Evolutionary conservation across 306 rosid species (phyloP).

Genomic region (Glycine latifolia): DNA sequence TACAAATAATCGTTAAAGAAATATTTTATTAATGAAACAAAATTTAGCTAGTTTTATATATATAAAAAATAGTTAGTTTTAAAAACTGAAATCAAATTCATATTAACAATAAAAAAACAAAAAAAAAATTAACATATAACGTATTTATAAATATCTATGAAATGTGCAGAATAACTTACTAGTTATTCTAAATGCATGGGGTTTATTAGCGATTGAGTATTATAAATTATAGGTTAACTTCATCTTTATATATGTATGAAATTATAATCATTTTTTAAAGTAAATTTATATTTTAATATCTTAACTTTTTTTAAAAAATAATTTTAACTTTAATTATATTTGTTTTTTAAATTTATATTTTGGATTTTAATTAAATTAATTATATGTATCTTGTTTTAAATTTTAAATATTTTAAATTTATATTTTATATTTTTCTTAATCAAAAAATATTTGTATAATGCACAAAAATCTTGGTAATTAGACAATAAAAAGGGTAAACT

Average conservation of each 20-base stretch:
- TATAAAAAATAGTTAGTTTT: no score
- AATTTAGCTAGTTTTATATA: no score
- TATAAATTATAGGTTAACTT: background rate
- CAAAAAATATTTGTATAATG: background rate
- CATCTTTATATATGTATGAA: background rate
- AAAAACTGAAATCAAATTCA: no score
- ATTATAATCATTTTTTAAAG: background rate
- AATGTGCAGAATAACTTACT: background rate
- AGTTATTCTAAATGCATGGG: background rate
- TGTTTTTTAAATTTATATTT: background rate
- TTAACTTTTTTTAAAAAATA: background rate
- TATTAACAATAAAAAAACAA: no score
- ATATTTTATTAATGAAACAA: no score
- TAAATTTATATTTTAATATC: background rate
- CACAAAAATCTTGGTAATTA: background rate
- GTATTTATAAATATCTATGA: background rate
- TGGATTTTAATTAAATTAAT: background rate
- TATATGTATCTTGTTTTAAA: background rate
- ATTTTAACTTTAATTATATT: background rate
- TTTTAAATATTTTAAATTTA: background rate
- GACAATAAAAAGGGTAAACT: background rate
- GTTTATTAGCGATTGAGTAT: background rate
- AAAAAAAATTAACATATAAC: no score
- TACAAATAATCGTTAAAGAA: no score
- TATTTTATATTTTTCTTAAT: background rate